These are phyloP conservation scores for Lyophyllum shimeji DNA, from an alignment of 768 basidiomycete genomes.

Conservation along the genomic window DNA sequence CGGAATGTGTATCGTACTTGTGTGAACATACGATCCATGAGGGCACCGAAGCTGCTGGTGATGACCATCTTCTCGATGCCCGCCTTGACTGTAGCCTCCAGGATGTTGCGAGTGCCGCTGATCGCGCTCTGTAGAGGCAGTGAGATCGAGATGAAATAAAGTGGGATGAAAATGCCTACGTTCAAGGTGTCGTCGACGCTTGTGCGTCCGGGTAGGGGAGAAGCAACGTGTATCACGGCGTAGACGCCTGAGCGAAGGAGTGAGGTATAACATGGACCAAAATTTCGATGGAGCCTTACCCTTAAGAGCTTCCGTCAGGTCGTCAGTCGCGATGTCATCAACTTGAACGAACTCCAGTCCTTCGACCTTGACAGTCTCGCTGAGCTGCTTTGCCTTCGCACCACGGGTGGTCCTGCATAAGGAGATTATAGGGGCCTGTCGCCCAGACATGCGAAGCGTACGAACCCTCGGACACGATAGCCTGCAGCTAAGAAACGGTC, in stretches of 20 bases:
- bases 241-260: constrained; percentile 29
- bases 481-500: constrained; percentile 31
- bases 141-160: neutral
- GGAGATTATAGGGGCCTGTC: neutral
- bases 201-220: constrained; percentile 23
- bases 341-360: constrained; percentile 28
- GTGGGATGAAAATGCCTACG: constrained; percentile 8
- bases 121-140: constrained; percentile 19
- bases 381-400: constrained; percentile 25
- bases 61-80: constrained; percentile 31
- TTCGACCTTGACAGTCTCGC: constrained; percentile 22
- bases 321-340: constrained; percentile 17
- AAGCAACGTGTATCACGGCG: constrained; percentile 38
- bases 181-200: constrained; percentile 20
- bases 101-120: constrained; percentile 28
- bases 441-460: neutral
- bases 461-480: constrained; percentile 41
- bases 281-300: constrained; percentile 8
- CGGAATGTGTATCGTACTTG: neutral
- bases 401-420: constrained; percentile 30
- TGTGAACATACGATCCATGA: constrained; percentile 27
- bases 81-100: constrained; percentile 25
- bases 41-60: constrained; percentile 31
- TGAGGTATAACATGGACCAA: neutral
- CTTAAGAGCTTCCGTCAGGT: constrained; percentile 17